A percentile compares a stretch with the other conserved stretches of the same genome.
Conservation (phyloP, 495 filamentous ascomycete species). For the Hypoxylon fragiforme region DNA sequence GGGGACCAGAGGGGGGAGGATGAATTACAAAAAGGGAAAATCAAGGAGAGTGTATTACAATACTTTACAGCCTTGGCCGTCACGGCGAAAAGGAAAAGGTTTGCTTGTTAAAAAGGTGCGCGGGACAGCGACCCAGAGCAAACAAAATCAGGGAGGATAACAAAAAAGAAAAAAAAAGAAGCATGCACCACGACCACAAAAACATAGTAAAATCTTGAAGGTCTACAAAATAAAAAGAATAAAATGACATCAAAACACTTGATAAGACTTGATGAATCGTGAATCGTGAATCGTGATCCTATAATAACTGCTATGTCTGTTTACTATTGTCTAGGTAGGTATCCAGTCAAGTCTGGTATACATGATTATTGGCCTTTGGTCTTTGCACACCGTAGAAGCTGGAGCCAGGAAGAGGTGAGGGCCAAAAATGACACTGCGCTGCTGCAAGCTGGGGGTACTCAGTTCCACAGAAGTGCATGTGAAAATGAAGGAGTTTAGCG, state of each 20-base stretch:
- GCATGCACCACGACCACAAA: slow-evolving; percentile 39
- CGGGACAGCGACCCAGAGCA: slow-evolving; percentile 15
- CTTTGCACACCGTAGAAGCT: too few species aligned
- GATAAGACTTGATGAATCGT: too few species aligned
- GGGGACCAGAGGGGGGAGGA: slow-evolving; percentile 7
- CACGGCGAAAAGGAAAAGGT: slow-evolving; percentile 9
- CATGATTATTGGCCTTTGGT: too few species aligned
- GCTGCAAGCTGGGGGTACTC: too few species aligned
- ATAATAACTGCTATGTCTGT: too few species aligned
- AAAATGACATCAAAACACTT: slow-evolving; percentile 21
- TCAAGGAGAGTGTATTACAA: slow-evolving; percentile 19
- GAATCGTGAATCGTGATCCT: too few species aligned
- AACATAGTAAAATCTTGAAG: slow-evolving; percentile 34
- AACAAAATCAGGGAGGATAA: neutral
- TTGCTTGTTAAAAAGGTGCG: slow-evolving; percentile 26
- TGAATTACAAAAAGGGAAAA: slow-evolving; percentile 21
- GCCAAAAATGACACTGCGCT: too few species aligned
- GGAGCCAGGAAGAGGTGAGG: too few species aligned
- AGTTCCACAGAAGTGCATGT: slow-evolving; percentile 2
- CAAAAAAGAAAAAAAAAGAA: slow-evolving; percentile 28
- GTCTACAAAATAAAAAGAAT: slow-evolving; percentile 38
- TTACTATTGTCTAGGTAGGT: too few species aligned
- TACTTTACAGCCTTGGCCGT: slow-evolving; percentile 10
- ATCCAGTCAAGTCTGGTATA: too few species aligned
- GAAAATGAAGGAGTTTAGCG: slow-evolving; percentile 15